phyloP scores from a whole-genome alignment of 106 monocot genomes.

The Platanthera guangdongensis region DNA sequence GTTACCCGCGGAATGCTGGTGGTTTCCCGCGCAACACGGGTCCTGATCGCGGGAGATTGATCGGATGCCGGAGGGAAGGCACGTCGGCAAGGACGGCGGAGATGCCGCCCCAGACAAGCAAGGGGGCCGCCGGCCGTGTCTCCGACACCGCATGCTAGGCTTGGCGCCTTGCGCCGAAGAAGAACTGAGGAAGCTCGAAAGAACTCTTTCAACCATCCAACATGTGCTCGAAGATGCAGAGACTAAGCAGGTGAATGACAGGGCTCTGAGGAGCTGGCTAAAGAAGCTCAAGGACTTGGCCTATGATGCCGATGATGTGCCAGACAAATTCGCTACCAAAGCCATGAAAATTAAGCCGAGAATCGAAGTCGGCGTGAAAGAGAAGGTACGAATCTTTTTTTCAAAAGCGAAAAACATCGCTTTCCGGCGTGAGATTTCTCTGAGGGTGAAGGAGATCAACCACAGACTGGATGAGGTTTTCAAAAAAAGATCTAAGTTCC shows the following conservation, averaged over 20 bases:
- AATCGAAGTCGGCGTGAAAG: neutral
- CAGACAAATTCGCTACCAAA: slow-evolving; percentile 12
- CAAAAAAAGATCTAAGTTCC: slow-evolving; percentile 19
- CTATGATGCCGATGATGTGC: slow-evolving; percentile 25
- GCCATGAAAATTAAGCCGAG: neutral
- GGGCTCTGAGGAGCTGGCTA: slow-evolving; percentile 22
- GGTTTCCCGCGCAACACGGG: no score
- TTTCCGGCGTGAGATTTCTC: slow-evolving; percentile 6
- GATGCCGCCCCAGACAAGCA: no score
- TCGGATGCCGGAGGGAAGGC: no score
- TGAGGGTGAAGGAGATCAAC: slow-evolving; percentile 14
- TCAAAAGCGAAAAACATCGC: neutral
- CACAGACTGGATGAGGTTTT: slow-evolving; percentile 29
- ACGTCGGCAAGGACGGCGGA: no score
- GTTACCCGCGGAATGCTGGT: no score
- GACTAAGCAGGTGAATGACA: slow-evolving; percentile 12
- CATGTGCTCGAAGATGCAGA: slow-evolving; percentile 40
- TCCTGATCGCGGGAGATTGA: no score
- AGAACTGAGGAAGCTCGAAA: slow-evolving; percentile 20
- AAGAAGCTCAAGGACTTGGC: slow-evolving; percentile 27
- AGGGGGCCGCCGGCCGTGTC: no score
- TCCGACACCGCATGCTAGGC: no score
- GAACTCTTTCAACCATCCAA: slow-evolving; percentile 13
- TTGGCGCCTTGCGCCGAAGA: slow-evolving; percentile 6
- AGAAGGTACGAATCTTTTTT: slow-evolving; percentile 2